Evolutionary conservation across 345 rosid species (phyloP).

Genomic region (Rhodamnia argentea): DNA sequence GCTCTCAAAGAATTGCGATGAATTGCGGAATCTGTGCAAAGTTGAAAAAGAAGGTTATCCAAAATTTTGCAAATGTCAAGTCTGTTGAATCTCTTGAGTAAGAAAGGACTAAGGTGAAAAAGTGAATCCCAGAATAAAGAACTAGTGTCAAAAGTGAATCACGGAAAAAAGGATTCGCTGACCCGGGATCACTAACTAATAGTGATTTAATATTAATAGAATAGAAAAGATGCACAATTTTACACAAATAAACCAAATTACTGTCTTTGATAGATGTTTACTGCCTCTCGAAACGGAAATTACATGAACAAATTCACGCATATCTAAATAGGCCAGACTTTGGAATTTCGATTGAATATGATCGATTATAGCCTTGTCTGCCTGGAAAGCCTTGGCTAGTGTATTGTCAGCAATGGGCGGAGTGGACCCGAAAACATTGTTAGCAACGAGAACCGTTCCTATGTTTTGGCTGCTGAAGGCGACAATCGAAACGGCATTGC

Average conservation of each 20-base stretch:
- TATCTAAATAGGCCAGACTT: too few species aligned
- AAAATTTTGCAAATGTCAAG: neutral
- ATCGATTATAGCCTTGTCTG: constrained; percentile 4
- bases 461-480: constrained; percentile 13
- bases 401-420: constrained; percentile 2
- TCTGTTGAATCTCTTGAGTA: neutral
- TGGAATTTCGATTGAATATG: neutral
- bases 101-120: neutral
- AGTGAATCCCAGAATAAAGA: neutral
- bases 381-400: constrained; percentile 13
- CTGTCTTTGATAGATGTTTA: too few species aligned
- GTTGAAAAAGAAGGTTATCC: neutral
- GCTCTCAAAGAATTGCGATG: neutral
- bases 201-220: too few species aligned
- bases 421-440: constrained; percentile 14
- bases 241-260: neutral
- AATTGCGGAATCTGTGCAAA: neutral
- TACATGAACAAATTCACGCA: too few species aligned
- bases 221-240: too few species aligned
- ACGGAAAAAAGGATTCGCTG: too few species aligned
- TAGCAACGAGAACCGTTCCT: constrained; percentile 1
- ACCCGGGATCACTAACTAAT: neutral
- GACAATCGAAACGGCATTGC: neutral
- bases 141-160: too few species aligned
- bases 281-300: too few species aligned